Evolutionary conservation across 2,329 filamentous ascomycete species (phyloP), one percentile per base, ranked within the genome.

Genomic region (Penicillium corylophilum): DNA sequence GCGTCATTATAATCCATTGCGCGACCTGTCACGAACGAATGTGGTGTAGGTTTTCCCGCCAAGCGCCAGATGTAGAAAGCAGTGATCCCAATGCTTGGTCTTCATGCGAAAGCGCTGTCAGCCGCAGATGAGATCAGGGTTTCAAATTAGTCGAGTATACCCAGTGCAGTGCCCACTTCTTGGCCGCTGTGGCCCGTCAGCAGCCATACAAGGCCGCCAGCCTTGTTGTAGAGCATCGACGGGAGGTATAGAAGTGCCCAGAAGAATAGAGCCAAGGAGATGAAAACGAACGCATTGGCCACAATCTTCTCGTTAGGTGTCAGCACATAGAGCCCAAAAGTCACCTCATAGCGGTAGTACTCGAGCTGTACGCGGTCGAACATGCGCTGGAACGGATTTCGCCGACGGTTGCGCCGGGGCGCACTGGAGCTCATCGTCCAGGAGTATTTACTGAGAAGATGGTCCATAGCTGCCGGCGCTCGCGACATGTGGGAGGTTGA

Each of bases 321-420:
- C 70, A 78, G 69, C 22, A 75, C 65, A 54, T 77, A 77, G 6
- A 74, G 59, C 5, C 71, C 70, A 49, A 73, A 76, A 3, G 74
- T 77, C 42, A 77, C 73, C 57, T 78, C 74, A 54, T 77, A 77
- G 48, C 70, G 73, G 55, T 77, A 76, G 49, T 77, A 77, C 59
- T 69, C 70, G 20, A 77, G 69, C 28, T 68, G 67, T 46, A 72
- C 42, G 31, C 65, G 66, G 54, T 74, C 68, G 26, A 61, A 26
- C 38, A 61, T 28, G 13, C 67, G 69, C 42, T 64, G 64, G 18
- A 72, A 18, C 12, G 67, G 44, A 44, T 64, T 64, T 35, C 61
- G 64, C 20, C 54, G 58, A 13, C 54, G 44, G 10, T 55, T 58
- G 24, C 53, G 51, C 47, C 35, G 57, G 51, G 13, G 54, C 24